A percentile compares a stretch with the other conserved stretches of the same genome.
Evolutionary conservation across 176 grass and related monocot genomes (phyloP).

Genomic region (Themeda triandra): DNA sequence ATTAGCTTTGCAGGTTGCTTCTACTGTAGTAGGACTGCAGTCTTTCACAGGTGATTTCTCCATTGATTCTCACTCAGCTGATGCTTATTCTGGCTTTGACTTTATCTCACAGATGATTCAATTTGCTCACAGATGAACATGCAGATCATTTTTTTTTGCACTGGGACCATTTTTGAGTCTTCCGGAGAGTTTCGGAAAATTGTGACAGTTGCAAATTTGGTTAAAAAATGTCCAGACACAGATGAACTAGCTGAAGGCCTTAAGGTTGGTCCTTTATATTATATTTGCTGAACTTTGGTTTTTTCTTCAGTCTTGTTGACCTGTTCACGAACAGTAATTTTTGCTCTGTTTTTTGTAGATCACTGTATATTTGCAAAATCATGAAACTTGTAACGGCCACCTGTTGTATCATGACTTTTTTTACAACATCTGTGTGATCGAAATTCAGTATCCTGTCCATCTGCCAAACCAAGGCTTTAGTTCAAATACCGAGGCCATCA

Average conservation of each 20-base stretch:
- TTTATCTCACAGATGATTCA: neutral
- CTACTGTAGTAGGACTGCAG: constrained; percentile 1
- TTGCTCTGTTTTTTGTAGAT: neutral
- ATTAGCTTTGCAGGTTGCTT: neutral
- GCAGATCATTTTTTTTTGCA: neutral
- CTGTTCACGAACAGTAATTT: neutral
- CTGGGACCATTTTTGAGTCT: neutral
- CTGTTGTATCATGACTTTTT: neutral
- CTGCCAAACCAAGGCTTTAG: neutral
- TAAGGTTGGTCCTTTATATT: neutral
- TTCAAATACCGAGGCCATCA: neutral
- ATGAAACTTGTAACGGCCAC: neutral
- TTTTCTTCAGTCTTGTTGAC: neutral
- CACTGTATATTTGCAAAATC: neutral
- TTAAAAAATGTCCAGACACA: neutral
- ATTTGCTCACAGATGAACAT: neutral
- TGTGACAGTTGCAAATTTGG: constrained; percentile 15
- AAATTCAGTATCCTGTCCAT: neutral
- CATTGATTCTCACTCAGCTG: neutral
- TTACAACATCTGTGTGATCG: constrained; percentile 12
- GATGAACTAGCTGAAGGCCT: neutral
- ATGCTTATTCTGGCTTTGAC: neutral
- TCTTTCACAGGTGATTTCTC: neutral
- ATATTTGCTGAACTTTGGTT: neutral
- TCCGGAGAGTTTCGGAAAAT: neutral